phyloP scores from a whole-genome alignment of 1,284 basidiomycete genomes.

The Agaricales sp. region DNA sequence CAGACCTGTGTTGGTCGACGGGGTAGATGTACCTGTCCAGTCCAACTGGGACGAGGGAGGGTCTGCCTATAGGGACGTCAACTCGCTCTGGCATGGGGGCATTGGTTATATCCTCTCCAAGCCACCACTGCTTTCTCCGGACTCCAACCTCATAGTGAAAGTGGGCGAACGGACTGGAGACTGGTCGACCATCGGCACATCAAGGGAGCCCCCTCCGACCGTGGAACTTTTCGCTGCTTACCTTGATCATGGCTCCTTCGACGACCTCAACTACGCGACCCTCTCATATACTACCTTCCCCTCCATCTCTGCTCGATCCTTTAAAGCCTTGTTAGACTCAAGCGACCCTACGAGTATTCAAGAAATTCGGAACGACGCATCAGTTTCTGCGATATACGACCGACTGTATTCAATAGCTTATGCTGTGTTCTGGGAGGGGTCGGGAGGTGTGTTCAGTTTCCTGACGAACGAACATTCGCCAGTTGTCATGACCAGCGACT shows the following conservation, averaged over 20 bases:
- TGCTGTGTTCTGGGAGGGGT: constrained; percentile 34
- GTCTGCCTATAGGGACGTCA: constrained; percentile 18
- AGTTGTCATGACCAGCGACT: neutral
- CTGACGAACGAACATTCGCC: neutral
- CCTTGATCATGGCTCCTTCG: constrained; percentile 19
- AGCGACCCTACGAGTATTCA: neutral
- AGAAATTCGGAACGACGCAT: constrained; percentile 31
- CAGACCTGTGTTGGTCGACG: constrained; percentile 14
- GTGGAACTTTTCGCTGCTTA: constrained; percentile 35
- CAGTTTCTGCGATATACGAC: constrained; percentile 33
- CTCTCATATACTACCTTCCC: neutral
- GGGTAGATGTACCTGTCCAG: neutral
- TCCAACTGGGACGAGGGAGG: constrained; percentile 9
- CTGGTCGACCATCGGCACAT: constrained; percentile 34
- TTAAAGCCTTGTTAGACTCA: neutral
- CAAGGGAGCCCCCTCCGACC: constrained; percentile 23
- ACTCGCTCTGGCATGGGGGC: constrained; percentile 27
- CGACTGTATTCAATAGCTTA: constrained; percentile 24
- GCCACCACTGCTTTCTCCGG: neutral
- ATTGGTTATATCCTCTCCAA: constrained; percentile 21
- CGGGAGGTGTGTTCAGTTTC: constrained; percentile 23
- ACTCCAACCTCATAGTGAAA: neutral
- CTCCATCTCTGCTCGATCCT: neutral
- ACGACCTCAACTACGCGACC: constrained; percentile 29
- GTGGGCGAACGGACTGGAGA: constrained; percentile 19